Percentiles rank a stretch among this genome's conserved stretches.
Evolutionary conservation across 257 asterid species (phyloP).

Genomic region (Coffea canephora): DNA sequence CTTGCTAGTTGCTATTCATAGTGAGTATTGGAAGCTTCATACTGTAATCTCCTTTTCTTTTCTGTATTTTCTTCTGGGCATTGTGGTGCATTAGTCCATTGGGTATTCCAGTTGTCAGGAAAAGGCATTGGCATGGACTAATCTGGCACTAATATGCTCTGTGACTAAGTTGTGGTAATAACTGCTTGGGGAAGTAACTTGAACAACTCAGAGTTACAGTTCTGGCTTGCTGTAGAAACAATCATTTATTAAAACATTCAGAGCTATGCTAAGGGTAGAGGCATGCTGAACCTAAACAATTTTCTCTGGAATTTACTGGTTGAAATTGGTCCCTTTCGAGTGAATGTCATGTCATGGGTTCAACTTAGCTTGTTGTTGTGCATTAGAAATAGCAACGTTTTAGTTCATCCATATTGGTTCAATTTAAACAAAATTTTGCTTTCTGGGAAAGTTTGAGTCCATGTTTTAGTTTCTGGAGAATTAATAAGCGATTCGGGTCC

Average conservation of each 20-base stretch:
- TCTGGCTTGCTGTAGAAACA: not conserved
- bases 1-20: too few species aligned
- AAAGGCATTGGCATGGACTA: too few species aligned
- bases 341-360: not conserved
- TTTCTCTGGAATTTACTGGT: not conserved
- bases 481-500: not conserved
- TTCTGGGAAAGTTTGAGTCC: not conserved
- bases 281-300: not conserved
- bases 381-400: not conserved
- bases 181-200: not conserved
- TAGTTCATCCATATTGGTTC: not conserved
- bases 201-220: too few species aligned
- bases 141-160: too few species aligned
- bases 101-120: too few species aligned
- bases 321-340: not conserved
- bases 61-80: too few species aligned
- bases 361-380: not conserved
- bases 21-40: too few species aligned
- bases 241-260: too few species aligned
- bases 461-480: not conserved
- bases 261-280: not conserved
- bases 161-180: too few species aligned
- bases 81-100: too few species aligned
- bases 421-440: too few species aligned
- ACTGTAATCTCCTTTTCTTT: too few species aligned